Percentiles rank a stretch among this genome's conserved stretches.
Conservation (phyloP, 129 eudicot genomes). For the Pittosporum tobira region DNA sequence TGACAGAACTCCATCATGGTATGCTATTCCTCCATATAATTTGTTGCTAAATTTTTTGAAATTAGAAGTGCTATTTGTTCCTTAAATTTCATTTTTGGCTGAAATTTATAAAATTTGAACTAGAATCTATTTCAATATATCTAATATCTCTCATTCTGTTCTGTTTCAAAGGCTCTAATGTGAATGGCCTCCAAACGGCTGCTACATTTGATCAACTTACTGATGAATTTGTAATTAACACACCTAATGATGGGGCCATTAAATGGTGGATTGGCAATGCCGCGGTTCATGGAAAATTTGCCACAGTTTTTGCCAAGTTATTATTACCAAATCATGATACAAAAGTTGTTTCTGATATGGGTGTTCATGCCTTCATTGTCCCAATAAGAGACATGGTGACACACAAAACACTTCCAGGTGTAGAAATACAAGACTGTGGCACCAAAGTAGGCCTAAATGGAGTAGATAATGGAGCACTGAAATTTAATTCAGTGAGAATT, state of each 20-base stretch:
- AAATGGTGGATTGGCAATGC: slow-evolving; percentile 99
- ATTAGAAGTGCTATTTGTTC: no score
- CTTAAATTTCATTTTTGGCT: no score
- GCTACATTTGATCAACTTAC: slow-evolving; percentile 75
- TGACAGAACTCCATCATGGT: slow-evolving; percentile 99
- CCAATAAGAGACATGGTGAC: slow-evolving; percentile 77
- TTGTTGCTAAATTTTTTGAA: not conserved
- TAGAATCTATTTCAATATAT: no score
- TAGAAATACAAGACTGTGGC: slow-evolving; percentile 90
- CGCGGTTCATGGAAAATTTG: slow-evolving; percentile 94
- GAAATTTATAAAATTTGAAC: not conserved
- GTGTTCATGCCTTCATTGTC: slow-evolving; percentile 97
- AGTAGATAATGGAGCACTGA: slow-evolving; percentile 92
- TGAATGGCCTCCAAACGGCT: slow-evolving; percentile 79
- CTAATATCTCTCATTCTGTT: slow-evolving; percentile 10
- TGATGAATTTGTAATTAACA: slow-evolving; percentile 78
- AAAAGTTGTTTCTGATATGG: slow-evolving; percentile 75
- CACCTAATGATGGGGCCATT: slow-evolving; percentile 89
- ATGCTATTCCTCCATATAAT: slow-evolving; percentile 13
- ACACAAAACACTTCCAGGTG: slow-evolving; percentile 69
- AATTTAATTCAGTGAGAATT: slow-evolving; percentile 67
- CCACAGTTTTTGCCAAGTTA: slow-evolving; percentile 83
- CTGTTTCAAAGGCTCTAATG: slow-evolving; percentile 66
- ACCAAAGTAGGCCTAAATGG: slow-evolving; percentile 94
- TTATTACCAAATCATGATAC: slow-evolving; percentile 67